Conservation (phyloP, 2,329 filamentous ascomycete species). For the Metarhizium sp. region DNA sequence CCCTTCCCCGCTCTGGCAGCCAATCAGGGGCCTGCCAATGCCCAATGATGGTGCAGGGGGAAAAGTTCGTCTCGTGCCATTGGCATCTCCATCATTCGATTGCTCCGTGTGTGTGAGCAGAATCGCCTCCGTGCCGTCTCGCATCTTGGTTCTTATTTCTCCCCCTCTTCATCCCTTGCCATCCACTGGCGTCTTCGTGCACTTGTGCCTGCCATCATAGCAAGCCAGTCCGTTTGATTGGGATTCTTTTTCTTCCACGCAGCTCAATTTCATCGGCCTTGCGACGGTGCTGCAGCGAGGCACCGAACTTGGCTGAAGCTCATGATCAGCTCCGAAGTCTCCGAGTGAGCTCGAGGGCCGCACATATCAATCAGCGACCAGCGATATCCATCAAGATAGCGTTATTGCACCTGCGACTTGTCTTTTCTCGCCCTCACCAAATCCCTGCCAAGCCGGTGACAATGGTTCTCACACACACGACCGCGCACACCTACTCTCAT, state of each 20-base stretch:
- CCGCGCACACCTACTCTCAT: conserved; percentile 66
- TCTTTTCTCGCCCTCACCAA: neutral
- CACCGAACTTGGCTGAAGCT: conserved; percentile 8
- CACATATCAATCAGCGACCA: conserved; percentile 1
- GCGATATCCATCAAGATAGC: conserved; percentile 8
- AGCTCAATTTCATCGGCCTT: neutral
- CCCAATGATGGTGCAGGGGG: conserved; percentile 2
- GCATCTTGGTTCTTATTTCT: neutral
- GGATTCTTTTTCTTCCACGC: neutral
- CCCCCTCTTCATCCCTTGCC: neutral
- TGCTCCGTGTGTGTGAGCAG: conserved; percentile 4
- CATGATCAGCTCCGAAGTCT: conserved; percentile 14
- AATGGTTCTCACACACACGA: conserved; percentile 56
- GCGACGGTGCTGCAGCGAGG: conserved; percentile 2
- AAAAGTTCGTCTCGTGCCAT: conserved; percentile 12
- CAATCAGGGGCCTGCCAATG: conserved; percentile 18
- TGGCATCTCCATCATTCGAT: conserved; percentile 13
- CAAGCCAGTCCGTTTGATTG: conserved; percentile 5
- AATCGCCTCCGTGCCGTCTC: neutral
- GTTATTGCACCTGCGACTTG: conserved; percentile 1
- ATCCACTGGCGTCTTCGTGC: conserved; percentile 1
- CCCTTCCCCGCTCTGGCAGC: conserved; percentile 19
- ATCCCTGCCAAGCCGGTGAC: conserved; percentile 16
- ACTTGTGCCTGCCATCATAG: conserved; percentile 1
- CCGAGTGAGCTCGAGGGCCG: conserved; percentile 13